A percentile compares a stretch with the other conserved stretches of the same genome.
Conservation (phyloP, 495 filamentous ascomycete genomes). For the Hypoxylon trugodes region DNA sequence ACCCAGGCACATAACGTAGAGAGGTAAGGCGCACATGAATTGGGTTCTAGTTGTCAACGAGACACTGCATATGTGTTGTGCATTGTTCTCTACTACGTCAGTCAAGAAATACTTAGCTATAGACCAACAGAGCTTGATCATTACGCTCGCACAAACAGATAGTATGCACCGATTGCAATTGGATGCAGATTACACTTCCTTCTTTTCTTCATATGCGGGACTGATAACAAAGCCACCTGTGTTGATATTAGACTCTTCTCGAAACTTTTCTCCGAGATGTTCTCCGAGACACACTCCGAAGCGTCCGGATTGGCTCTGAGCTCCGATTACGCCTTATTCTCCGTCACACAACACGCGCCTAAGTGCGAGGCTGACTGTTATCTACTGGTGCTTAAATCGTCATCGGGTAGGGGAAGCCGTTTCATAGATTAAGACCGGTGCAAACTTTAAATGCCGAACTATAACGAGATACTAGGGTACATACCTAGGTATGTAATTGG, state of each 20-base stretch:
- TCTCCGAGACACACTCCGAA: slow-evolving; percentile 11
- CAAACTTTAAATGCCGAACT: not conserved
- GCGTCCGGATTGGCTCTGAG: not conserved
- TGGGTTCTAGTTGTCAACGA: not conserved
- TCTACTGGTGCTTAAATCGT: slow-evolving; percentile 8
- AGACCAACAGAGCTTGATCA: too few species aligned
- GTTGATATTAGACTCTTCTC: slow-evolving; percentile 5
- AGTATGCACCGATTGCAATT: too few species aligned
- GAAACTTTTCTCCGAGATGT: slow-evolving; percentile 20
- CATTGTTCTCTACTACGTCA: slow-evolving; percentile 2
- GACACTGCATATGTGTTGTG: slow-evolving; percentile 2
- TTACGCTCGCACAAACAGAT: too few species aligned
- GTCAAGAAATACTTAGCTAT: too few species aligned
- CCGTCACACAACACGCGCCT: not conserved
- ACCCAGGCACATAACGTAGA: too few species aligned
- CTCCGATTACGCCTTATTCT: slow-evolving; percentile 24
- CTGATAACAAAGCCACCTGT: not conserved
- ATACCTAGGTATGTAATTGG: too few species aligned
- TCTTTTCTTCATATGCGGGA: not conserved
- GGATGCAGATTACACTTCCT: too few species aligned
- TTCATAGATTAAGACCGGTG: not conserved
- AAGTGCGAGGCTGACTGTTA: slow-evolving; percentile 15
- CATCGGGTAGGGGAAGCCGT: slow-evolving; percentile 4
- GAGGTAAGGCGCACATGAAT: too few species aligned
- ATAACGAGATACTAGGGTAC: too few species aligned